These are phyloP conservation scores for Phaeodactylum tricornutum DNA, from an alignment of 108 stramenopile species.

Conservation along the genomic window DNA sequence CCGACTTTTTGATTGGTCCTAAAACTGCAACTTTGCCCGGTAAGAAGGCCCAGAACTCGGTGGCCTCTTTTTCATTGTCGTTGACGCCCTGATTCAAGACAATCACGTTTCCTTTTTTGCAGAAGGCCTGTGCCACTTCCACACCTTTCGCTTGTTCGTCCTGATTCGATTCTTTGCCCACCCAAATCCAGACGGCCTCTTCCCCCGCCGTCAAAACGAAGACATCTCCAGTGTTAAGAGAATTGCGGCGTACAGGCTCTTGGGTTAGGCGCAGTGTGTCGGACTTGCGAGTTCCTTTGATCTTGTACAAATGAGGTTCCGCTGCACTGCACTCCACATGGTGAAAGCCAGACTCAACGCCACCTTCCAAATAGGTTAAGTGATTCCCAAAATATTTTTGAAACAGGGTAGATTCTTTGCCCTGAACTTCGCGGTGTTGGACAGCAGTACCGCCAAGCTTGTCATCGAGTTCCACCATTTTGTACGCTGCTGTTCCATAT, in stretches of 20 bases:
- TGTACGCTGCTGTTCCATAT: constrained; percentile 80
- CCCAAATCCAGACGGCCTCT: constrained; percentile 69
- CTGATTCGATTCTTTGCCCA: constrained; percentile 54
- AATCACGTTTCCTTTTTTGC: background rate
- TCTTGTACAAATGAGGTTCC: constrained; percentile 45
- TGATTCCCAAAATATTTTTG: constrained; percentile 33
- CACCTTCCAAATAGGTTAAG: constrained; percentile 77
- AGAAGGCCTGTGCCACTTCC: background rate
- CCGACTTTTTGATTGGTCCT: no score
- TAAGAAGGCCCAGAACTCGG: background rate
- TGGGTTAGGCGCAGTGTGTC: constrained; percentile 26
- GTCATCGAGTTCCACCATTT: constrained; percentile 91
- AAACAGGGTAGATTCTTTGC: constrained; percentile 67
- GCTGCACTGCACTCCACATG: constrained; percentile 52
- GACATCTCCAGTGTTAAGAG: constrained; percentile 74
- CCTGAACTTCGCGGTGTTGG: constrained; percentile 86
- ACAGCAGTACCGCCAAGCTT: constrained; percentile 67
- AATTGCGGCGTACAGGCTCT: constrained; percentile 35
- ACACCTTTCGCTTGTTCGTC: constrained; percentile 38
- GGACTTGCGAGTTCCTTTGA: constrained; percentile 32
- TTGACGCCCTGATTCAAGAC: background rate
- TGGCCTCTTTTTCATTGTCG: background rate
- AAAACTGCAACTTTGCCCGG: background rate
- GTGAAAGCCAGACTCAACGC: constrained; percentile 79
- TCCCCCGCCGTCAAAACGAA: constrained; percentile 74